These are phyloP conservation scores for Naegleria gruberi DNA, from an alignment of 208 protist genomes.

Conservation along the genomic window DNA sequence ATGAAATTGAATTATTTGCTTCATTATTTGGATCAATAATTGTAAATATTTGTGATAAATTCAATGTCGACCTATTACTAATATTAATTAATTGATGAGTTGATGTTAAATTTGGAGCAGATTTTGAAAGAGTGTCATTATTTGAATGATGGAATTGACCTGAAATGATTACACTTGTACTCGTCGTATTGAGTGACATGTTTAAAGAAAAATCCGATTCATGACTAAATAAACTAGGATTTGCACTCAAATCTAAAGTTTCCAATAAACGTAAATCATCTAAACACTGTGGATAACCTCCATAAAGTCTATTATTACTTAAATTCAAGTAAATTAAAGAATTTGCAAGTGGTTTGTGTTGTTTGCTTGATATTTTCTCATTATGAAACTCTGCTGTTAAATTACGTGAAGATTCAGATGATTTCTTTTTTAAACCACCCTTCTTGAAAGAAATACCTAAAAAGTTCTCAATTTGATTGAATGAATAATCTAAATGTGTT, in stretches of 20 bases:
- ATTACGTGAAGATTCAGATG: neutral
- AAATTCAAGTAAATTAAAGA: neutral
- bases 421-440: neutral
- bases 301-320: neutral
- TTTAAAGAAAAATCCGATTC: neutral
- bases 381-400: neutral
- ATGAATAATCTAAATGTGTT: neutral
- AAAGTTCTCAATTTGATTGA: neutral
- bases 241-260: neutral
- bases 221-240: neutral
- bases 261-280: neutral
- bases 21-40: neutral
- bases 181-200: neutral
- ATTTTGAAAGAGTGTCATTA: neutral
- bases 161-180: too few relatives aligned
- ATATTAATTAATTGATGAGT: neutral
- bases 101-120: too few relatives aligned
- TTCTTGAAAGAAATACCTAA: neutral
- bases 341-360: neutral
- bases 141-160: too few relatives aligned
- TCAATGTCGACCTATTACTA: neutral
- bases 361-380: neutral
- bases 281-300: neutral
- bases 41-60: neutral
- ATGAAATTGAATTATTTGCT: too few relatives aligned